Evolutionary conservation across 108 stramenopile species (phyloP).

Genomic region (Pseudonitzschia pungens): DNA sequence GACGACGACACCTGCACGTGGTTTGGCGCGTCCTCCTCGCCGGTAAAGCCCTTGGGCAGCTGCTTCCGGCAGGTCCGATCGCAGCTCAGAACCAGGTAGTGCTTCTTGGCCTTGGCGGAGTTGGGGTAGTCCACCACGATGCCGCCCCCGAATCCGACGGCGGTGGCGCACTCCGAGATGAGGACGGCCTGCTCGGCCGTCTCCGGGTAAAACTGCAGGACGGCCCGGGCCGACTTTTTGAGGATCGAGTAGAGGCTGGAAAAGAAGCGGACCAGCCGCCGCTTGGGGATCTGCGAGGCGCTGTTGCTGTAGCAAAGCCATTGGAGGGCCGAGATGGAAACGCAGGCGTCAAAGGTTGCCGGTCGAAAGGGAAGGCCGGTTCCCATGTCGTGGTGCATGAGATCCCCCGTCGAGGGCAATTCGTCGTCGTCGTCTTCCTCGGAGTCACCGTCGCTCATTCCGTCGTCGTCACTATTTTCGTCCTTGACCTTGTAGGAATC

Average conservation of each 20-base stretch:
- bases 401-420: conserved; percentile 66
- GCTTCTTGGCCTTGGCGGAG: conserved; percentile 99
- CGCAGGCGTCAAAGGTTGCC: conserved; percentile 98
- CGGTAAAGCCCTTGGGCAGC: conserved; percentile 49
- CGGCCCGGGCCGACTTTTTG: conserved; percentile 91
- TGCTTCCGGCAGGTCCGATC: conserved; percentile 64
- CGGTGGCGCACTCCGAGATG: conserved; percentile 91
- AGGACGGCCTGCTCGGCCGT: conserved; percentile 94
- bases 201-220: conserved; percentile 99
- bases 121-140: conserved; percentile 99
- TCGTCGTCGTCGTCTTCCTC: conserved; percentile 38
- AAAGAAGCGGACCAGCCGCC: conserved; percentile 93
- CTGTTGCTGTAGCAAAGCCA: conserved; percentile 99
- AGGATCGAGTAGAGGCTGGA: conserved; percentile 91
- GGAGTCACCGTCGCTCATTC: conserved; percentile 33
- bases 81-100: conserved; percentile 95
- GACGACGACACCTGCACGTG: conserved; percentile 31
- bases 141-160: conserved; percentile 95
- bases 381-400: conserved; percentile 97
- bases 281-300: conserved; percentile 84
- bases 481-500: conserved; percentile 24
- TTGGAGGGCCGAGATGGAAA: conserved; percentile 98
- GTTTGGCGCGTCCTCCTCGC: conserved; percentile 25
- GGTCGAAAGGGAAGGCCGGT: conserved; percentile 97
- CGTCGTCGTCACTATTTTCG: conserved; percentile 40